These are phyloP conservation scores for Diplodia seriata DNA, from an alignment of 2,329 filamentous ascomycete genomes.

Conservation along the genomic window DNA sequence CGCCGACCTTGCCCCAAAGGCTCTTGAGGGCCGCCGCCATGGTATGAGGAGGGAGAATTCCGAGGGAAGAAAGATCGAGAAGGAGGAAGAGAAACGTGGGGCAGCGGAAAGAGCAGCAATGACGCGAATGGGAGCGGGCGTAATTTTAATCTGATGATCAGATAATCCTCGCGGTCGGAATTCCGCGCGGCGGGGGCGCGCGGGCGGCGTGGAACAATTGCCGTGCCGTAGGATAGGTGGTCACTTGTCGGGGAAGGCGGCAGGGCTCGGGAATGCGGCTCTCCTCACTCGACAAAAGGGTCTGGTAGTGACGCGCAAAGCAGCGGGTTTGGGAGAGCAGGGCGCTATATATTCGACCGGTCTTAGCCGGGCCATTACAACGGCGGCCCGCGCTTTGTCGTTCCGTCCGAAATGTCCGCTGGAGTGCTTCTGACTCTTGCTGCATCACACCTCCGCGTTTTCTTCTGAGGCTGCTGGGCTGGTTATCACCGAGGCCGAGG, in stretches of 20 bases:
- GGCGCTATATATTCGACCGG: not conserved
- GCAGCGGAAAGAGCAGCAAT: slow-evolving; percentile 45
- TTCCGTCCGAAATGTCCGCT: not conserved
- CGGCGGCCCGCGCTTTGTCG: not conserved
- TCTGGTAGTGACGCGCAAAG: not conserved
- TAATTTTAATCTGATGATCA: slow-evolving; percentile 31
- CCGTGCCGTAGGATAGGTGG: not conserved
- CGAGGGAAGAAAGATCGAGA: not conserved
- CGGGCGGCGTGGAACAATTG: not conserved
- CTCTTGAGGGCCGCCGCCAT: slow-evolving; percentile 48
- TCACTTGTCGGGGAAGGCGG: not conserved
- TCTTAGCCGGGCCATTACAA: not conserved
- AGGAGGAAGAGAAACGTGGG: slow-evolving; percentile 23
- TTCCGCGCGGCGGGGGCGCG: not conserved
- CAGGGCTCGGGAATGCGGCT: not conserved
- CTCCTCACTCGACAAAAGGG: not conserved
- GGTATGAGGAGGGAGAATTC: not conserved
- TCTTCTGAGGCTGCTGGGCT: not conserved
- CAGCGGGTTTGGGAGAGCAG: not conserved
- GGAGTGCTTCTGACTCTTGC: not conserved
- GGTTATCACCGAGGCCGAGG: slow-evolving; percentile 25
- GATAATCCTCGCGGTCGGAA: slow-evolving; percentile 19
- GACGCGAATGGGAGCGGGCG: slow-evolving; percentile 9
- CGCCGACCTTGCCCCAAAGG: slow-evolving; percentile 39
- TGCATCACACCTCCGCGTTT: not conserved